Evolutionary conservation across 2,329 filamentous ascomycete genomes (phyloP), one percentile per base, ranked within the genome.

Genomic region (Tolypocladium tropicale): DNA sequence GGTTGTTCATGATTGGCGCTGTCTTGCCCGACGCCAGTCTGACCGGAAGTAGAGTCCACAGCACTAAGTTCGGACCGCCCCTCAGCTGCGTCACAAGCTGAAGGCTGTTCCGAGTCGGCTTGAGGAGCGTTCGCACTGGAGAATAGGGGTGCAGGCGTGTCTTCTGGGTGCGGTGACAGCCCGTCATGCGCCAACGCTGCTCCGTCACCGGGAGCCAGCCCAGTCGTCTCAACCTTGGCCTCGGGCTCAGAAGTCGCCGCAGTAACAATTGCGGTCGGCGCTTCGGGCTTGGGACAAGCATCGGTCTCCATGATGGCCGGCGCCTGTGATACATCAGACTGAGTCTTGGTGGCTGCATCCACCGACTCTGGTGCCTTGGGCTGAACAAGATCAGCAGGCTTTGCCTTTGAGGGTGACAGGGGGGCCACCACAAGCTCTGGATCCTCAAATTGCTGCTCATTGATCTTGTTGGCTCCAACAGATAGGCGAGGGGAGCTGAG

Each of bases 401-500:
- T 72, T 11, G 56, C 46, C 56, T 75, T 76, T 34, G 64, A 76
- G 0, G 82, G 82, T 0, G 82, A 85, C 9, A 85, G 69, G 0
- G 82, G 82, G 14, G 78, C 74, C 51, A 84, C 81, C 2, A 82
- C 70, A 53, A 84, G 68, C 32, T 82, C 78, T 0, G 78, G 75
- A 23, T 83, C 79, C n/a, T 80, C 78, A 56, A 82, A 79, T 2
- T 74, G 72, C 39, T 72, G 71, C 56, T 77, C 72, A 14, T 79
- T 79, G 5, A 79, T 69, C 49, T 79, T 81, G 58, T 82, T 78
- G 34, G 81, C 80, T 52, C 81, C 79, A 21, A 88, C 76, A 21
- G 82, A 77, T 10, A 93, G 77, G 6, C 78, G 76, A 3, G 83
- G 82, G 4, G 88, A 89, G 61, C 82, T 88, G 21, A 90, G 75